Evolutionary conservation across 2,329 filamentous ascomycete genomes (phyloP).

Genomic region (Acrodontium crateriforme): DNA sequence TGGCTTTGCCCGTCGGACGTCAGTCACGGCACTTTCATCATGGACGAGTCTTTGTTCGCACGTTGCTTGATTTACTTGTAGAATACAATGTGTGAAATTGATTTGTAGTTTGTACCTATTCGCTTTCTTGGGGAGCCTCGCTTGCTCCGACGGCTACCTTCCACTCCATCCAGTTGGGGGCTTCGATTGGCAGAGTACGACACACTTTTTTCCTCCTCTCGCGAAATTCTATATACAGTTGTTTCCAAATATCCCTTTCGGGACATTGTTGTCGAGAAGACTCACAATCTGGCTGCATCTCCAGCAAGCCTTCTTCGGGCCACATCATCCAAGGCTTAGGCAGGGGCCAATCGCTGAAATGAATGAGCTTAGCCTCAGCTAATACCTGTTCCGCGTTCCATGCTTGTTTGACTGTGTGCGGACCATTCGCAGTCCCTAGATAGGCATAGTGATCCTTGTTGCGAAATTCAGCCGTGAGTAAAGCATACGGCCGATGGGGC

Average conservation of each 20-base stretch:
- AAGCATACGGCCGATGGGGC: constrained; percentile 48
- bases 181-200: constrained; percentile 8
- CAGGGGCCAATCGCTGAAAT: constrained; percentile 59
- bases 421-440: constrained; percentile 25
- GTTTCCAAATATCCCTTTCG: constrained; percentile 29
- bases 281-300: constrained; percentile 31
- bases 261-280: constrained; percentile 5
- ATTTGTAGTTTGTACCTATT: no score
- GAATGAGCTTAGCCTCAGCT: constrained; percentile 50
- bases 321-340: constrained; percentile 49
- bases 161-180: constrained; percentile 7
- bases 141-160: no score
- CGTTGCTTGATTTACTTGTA: no score
- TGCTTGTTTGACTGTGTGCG: constrained; percentile 23
- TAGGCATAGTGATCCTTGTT: constrained; percentile 36
- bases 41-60: no score
- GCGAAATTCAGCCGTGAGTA: constrained; percentile 51
- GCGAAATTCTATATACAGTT: constrained; percentile 20
- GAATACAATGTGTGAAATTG: no score
- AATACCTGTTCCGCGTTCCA: constrained; percentile 47
- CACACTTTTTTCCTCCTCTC: constrained; percentile 11
- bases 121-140: no score
- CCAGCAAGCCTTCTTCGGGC: constrained; percentile 25
- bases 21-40: no score
- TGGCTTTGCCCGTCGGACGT: no score